These are phyloP conservation scores for Fagus crenata DNA, from an alignment of 306 rosid genomes.

Conservation along the genomic window DNA sequence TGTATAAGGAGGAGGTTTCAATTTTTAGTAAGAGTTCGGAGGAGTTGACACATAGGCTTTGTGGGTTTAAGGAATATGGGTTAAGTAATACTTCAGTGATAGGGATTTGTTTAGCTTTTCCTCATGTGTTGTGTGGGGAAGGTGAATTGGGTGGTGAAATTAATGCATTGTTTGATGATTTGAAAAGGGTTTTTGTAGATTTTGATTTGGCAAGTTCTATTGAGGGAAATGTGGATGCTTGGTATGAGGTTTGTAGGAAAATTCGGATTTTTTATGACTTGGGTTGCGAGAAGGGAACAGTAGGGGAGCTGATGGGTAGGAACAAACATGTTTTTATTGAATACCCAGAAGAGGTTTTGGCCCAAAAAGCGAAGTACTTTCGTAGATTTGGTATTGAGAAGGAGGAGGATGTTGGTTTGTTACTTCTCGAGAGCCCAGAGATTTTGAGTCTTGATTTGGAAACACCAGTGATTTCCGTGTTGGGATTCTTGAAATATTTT, in stretches of 20 bases:
- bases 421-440: conserved; percentile 51
- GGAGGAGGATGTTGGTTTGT: conserved; percentile 49
- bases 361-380: conserved; percentile 45
- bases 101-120: conserved; percentile 73
- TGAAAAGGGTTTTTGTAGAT: conserved; percentile 49
- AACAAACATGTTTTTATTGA: conserved; percentile 49
- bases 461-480: conserved; percentile 40
- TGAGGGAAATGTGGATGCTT: conserved; percentile 60
- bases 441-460: conserved; percentile 57
- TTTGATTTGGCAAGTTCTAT: conserved; percentile 48
- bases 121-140: conserved; percentile 45
- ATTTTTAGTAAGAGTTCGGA: conserved; percentile 38
- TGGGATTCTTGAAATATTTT: conserved; percentile 60
- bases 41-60: conserved; percentile 49
- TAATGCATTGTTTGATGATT: conserved; percentile 46
- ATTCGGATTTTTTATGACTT: conserved; percentile 60
- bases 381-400: conserved; percentile 52
- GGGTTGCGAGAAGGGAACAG: conserved; percentile 43
- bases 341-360: conserved; percentile 48
- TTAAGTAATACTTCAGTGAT: conserved; percentile 52
- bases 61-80: conserved; percentile 44
- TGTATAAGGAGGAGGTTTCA: conserved; percentile 48
- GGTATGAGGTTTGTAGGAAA: conserved; percentile 59
- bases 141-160: conserved; percentile 25
- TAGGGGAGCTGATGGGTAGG: conserved; percentile 45